Percentiles rank a stretch among this genome's conserved stretches.
These are phyloP conservation scores for Sporopachydermia lactativora DNA, from an alignment of 805 yeast genomes.

Conservation along the genomic window DNA sequence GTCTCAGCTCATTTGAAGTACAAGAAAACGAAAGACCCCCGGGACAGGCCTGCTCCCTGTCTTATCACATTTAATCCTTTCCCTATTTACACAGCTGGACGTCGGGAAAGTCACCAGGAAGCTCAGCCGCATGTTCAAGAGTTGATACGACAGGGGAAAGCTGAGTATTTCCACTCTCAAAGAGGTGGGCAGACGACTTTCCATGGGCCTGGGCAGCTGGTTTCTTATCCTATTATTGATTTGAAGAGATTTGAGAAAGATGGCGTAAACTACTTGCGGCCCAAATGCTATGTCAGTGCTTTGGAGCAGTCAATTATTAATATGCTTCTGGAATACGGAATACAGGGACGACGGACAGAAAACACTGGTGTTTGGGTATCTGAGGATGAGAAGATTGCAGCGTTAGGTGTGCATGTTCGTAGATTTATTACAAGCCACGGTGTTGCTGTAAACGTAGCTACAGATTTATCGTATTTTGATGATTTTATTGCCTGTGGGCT, in stretches of 20 bases:
- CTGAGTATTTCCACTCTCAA: slow-evolving; percentile 59
- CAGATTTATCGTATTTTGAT: slow-evolving; percentile 62
- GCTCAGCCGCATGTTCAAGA: slow-evolving; percentile 16
- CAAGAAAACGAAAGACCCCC: slow-evolving; percentile 32
- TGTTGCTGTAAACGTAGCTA: slow-evolving; percentile 60
- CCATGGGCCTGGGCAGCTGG: slow-evolving; percentile 94
- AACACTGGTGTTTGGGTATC: slow-evolving; percentile 86
- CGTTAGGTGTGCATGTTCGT: slow-evolving; percentile 80
- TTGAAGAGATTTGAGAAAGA: slow-evolving; percentile 37
- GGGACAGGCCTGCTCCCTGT: slow-evolving; percentile 46
- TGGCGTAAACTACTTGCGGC: slow-evolving; percentile 32
- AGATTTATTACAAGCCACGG: slow-evolving; percentile 85
- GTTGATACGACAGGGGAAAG: slow-evolving; percentile 19
- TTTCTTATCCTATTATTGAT: slow-evolving; percentile 69
- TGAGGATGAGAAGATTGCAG: slow-evolving; percentile 53
- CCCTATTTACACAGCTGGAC: slow-evolving; percentile 86
- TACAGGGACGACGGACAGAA: slow-evolving; percentile 38
- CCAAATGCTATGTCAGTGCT: slow-evolving; percentile 52
- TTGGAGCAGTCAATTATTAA: slow-evolving; percentile 43
- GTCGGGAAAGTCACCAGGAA: slow-evolving; percentile 50
- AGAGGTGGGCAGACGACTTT: slow-evolving; percentile 96
- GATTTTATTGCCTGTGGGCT: slow-evolving; percentile 78
- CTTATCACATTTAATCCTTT: slow-evolving; percentile 73
- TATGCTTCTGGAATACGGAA: slow-evolving; percentile 26
- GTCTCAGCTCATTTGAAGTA: slow-evolving; percentile 42